phyloP scores from a whole-genome alignment of 78 protist genomes.

The Dictyostelium brefeldianum region DNA sequence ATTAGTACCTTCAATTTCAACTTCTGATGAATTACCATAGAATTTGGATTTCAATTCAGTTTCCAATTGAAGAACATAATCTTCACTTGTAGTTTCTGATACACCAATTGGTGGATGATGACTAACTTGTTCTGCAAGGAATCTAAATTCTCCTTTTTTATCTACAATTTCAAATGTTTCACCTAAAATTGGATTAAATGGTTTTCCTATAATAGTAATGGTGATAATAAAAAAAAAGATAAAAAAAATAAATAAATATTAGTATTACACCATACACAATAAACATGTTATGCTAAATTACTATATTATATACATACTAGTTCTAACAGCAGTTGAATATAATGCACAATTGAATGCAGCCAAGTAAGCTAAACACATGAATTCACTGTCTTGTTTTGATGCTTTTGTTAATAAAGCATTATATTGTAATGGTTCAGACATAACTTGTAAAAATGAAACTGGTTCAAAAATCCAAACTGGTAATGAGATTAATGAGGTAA shows the following conservation, averaged over 20 bases:
- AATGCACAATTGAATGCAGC: conserved; percentile 83
- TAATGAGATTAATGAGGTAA: conserved; percentile 77
- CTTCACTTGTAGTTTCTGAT: conserved; percentile 43
- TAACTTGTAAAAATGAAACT: conserved; percentile 79
- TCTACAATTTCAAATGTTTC: conserved; percentile 82
- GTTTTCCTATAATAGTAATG: conserved; percentile 55
- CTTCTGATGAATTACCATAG: conserved; percentile 80
- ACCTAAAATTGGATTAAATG: conserved; percentile 86
- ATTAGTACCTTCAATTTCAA: conserved; percentile 77
- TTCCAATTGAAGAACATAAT: conserved; percentile 70
- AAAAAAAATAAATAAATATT: conserved; percentile 11
- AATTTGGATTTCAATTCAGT: conserved; percentile 77
- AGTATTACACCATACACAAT: too few species aligned
- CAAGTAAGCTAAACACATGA: conserved; percentile 69
- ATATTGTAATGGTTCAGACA: conserved; percentile 82
- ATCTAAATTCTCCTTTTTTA: conserved; percentile 47
- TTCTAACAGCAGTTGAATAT: conserved; percentile 71
- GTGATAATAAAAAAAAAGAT: not conserved
- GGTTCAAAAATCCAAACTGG: conserved; percentile 86
- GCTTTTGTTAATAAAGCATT: conserved; percentile 57
- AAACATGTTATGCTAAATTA: too few species aligned
- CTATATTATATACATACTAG: too few species aligned
- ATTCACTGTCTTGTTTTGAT: conserved; percentile 27
- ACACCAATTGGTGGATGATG: conserved; percentile 89
- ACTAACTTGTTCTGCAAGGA: conserved; percentile 77